Conservation (phyloP, 805 yeast species). For the Cyberlindnera americana region DNA sequence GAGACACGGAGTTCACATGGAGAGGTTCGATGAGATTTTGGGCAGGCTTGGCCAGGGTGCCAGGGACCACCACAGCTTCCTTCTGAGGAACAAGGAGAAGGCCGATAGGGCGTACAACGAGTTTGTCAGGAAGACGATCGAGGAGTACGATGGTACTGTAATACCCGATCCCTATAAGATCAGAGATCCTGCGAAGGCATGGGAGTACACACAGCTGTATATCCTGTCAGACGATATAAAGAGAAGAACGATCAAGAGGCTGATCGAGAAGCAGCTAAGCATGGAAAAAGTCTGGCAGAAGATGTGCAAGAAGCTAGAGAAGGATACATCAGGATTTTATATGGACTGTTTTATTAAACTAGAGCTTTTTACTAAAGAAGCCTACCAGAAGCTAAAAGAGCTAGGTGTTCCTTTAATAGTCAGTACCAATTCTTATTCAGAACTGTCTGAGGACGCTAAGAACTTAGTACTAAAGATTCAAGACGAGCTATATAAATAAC, state of each 20-base stretch:
- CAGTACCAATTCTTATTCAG: constrained; percentile 1
- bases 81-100: constrained; percentile 1
- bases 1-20: too few species aligned
- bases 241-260: not conserved
- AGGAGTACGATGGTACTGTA: not conserved
- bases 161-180: not conserved
- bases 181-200: constrained; percentile 3
- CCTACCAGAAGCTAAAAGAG: constrained; percentile 1
- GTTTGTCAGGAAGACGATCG: not conserved
- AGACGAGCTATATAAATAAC: not conserved
- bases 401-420: constrained; percentile 11
- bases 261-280: constrained; percentile 7
- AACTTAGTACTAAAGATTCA: constrained; percentile 7
- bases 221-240: not conserved
- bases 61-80: constrained; percentile 1
- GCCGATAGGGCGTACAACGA: constrained; percentile 4
- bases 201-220: constrained; percentile 5
- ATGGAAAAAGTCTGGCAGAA: constrained; percentile 4
- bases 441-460: constrained; percentile 5
- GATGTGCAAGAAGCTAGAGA: not conserved
- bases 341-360: constrained; percentile 2
- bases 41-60: not conserved
- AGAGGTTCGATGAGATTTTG: not conserved
- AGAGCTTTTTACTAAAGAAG: constrained; percentile 5
- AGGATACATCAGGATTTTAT: not conserved